Evolutionary conservation across 805 yeast species (phyloP), one percentile per base, ranked within the genome.

Genomic region (Candida coleopterorum): DNA sequence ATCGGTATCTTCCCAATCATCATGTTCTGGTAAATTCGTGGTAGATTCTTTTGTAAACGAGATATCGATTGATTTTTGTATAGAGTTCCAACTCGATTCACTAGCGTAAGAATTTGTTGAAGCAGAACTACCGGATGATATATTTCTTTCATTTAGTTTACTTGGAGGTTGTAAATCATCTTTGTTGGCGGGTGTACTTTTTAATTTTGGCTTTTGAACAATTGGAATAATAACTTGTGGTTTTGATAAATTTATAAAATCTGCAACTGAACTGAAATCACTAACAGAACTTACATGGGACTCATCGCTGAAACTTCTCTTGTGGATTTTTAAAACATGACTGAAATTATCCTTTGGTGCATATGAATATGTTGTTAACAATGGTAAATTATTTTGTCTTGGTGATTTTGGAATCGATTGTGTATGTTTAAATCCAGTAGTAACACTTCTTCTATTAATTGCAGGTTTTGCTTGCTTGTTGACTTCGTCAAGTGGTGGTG

Each of bases 241-340:
- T 14, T 33, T 35, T n/a, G 44, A 37, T 18, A 49, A 44, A 30
- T 49, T 53, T 42, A 55, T 41, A 16, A 55, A 44, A 29, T 62
- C 68, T 2, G 62, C 64, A 12, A 57, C 45, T 1, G 68, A 55
- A 40, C 64, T 60, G 38, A 61, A 58, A 1, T 64, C 55, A 40
- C 67, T 60, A 9, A 63, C 58, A 0, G 69, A 59, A 4, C 68
- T 62, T 2, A 60, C 65, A 14, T 49, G 53, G 1, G 69, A 62
- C 35, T 64, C 68, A 23, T 64, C 69, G 29, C 69, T 62, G 39
- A 61, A 59, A 9, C 52, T 51, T 34, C 71, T 40, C 29, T 53
- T 50, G 31, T 44, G 42, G 25, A 45, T 40, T 41, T 44, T 41
- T 34, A 53, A 42, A 17, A 33, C 35, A 24, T 38, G 37, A 10